Evolutionary conservation across 129 eudicot species (phyloP), one percentile per base, ranked within the genome.

Genomic region (Oenanthe sinensis): DNA sequence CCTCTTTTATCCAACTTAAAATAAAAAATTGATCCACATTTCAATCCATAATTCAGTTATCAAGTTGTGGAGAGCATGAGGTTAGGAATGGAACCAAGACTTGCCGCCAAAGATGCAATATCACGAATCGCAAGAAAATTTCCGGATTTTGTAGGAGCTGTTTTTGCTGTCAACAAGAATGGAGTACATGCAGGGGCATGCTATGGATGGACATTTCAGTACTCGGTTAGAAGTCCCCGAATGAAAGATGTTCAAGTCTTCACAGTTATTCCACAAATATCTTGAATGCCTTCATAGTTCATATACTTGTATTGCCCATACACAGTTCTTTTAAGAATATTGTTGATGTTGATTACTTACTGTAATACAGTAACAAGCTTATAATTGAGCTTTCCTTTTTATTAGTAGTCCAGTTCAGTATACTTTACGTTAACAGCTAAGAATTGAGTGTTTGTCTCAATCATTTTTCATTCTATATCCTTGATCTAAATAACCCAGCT

Each of bases 21-120:
- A 12, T 70, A 26, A 73, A 39, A 33, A 26, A 68, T 48, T 69
- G 78, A 75, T 78, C 76, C 50, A 8, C 28, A 11, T 78, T 30
- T 19, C 52, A 39, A 44, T 8, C 4, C 44, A 50, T 55, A 58
- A 82, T 75, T 45, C 79, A 91, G 98, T 84, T 94, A 94, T 78
- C 98, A 94, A 85, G 98, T 87, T 43, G 97, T 94, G 79, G 98
- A 94, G 90, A 94, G 93, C 82, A 94, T 94, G 98, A 86, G 98
- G 79, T 85, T 83, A 47, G 98, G 98, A 60, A 84, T 89, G 97
- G 89, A 88, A 78, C 97, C 98, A 20, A 83, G 79, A 81, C 77
- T 54, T 44, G 98, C 98, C 28, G 97, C 97, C 2, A 79, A 88
- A 86, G 98, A 94, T 79, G 97, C 97, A 48, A 91, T 94, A 76